These are phyloP conservation scores for Populus euphratica DNA, from an alignment of 345 rosid genomes.

Conservation along the genomic window DNA sequence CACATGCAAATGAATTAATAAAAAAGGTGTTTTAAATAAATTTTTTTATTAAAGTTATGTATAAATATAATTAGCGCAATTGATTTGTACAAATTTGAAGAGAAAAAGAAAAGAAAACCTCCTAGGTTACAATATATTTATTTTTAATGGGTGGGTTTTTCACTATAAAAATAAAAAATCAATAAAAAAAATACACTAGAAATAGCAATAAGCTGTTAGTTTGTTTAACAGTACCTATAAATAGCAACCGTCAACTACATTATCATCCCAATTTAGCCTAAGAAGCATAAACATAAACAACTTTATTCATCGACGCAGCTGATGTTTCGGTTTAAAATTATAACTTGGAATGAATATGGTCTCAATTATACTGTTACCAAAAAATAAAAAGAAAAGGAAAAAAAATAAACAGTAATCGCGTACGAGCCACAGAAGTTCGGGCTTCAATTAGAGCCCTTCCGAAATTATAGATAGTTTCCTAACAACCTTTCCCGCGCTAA, in stretches of 20 bases:
- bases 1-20: too few species aligned
- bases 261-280: neutral
- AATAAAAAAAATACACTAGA: neutral
- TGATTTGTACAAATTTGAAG: too few species aligned
- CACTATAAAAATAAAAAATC: neutral
- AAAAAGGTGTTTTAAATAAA: neutral
- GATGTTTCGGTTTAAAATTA: too few species aligned
- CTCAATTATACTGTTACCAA: too few species aligned
- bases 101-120: too few species aligned
- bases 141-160: neutral
- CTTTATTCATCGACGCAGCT: too few species aligned
- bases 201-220: neutral
- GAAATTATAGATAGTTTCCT: slow-evolving; percentile 23
- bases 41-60: neutral
- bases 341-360: neutral
- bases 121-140: too few species aligned
- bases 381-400: neutral
- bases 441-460: slow-evolving; percentile 13
- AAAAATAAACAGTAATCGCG: neutral
- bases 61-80: too few species aligned
- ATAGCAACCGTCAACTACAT: neutral
- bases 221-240: neutral
- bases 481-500: slow-evolving; percentile 5
- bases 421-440: slow-evolving; percentile 24
- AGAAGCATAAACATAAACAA: too few species aligned